Conservation (phyloP, 2,329 filamentous ascomycete species). For the Colletotrichum kahawae region DNA sequence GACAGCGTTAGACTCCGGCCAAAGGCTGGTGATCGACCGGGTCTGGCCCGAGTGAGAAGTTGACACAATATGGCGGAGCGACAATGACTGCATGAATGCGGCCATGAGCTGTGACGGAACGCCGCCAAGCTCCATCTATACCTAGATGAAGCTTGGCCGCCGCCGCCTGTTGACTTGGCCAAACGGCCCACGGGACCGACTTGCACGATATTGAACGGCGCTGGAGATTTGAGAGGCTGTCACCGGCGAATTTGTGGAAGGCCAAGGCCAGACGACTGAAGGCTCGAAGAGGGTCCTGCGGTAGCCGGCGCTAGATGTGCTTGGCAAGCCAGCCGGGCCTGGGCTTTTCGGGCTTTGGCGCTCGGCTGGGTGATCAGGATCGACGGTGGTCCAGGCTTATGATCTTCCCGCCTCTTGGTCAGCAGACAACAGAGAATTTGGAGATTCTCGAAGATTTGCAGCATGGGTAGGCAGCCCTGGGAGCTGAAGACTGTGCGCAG, state of each 20-base stretch:
- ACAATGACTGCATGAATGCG: neutral
- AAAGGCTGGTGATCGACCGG: neutral
- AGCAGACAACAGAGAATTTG: neutral
- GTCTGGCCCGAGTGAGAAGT: neutral
- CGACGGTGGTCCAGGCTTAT: neutral
- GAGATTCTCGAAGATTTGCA: neutral
- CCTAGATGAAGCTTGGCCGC: neutral
- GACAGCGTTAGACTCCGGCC: neutral
- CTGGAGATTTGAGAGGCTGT: neutral
- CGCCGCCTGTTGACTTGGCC: neutral
- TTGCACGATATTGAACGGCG: neutral
- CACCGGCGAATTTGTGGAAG: neutral
- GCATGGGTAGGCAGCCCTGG: neutral
- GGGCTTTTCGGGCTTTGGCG: neutral
- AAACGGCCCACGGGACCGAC: neutral
- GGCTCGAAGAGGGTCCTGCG: neutral
- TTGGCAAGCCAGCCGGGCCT: slow-evolving; percentile 2
- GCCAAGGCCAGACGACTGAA: neutral
- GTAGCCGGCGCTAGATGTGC: neutral
- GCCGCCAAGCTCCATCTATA: neutral
- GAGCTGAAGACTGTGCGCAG: neutral
- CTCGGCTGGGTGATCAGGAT: neutral
- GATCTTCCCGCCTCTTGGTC: slow-evolving; percentile 4
- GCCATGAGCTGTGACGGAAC: neutral
- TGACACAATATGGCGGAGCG: neutral